Percentiles rank a stretch among this genome's conserved stretches.
phyloP scores from a whole-genome alignment of 495 filamentous ascomycete species.

The Chaetomium fimeti region DNA sequence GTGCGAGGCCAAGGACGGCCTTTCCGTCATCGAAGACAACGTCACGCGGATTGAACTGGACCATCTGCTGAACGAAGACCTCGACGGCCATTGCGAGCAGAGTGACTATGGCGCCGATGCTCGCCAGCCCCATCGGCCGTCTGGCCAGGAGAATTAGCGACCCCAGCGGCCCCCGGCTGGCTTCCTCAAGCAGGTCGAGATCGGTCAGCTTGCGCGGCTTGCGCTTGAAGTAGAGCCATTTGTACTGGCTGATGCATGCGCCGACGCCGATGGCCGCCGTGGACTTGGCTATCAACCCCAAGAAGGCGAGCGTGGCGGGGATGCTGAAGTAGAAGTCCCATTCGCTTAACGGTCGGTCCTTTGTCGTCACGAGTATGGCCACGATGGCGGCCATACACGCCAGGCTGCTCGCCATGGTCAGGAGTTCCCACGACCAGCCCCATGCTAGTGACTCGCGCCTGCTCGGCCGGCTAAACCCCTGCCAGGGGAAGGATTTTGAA shows the following conservation, averaged over 20 bases:
- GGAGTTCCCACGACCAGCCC: constrained; percentile 32
- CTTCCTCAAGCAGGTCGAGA: constrained; percentile 46
- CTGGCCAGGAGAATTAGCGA: constrained; percentile 21
- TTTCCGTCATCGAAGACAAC: constrained; percentile 7
- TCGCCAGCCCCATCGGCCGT: constrained; percentile 13
- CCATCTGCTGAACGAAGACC: constrained; percentile 26
- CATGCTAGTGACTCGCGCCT: background rate
- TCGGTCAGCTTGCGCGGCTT: constrained; percentile 39
- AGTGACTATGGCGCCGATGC: constrained; percentile 22
- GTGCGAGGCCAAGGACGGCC: constrained; percentile 11
- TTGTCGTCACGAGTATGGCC: constrained; percentile 38
- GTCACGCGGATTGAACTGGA: constrained; percentile 12
- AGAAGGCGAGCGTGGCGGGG: constrained; percentile 47
- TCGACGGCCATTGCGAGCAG: constrained; percentile 26
- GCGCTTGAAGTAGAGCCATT: constrained; percentile 49
- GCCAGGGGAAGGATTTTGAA: too few relatives aligned
- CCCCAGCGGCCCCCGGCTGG: constrained; percentile 33
- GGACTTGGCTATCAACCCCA: constrained; percentile 44
- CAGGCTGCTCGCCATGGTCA: constrained; percentile 15
- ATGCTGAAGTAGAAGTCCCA: constrained; percentile 48
- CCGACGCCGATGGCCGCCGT: constrained; percentile 39
- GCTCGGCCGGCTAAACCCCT: background rate
- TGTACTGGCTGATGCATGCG: constrained; percentile 46
- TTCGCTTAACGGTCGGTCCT: constrained; percentile 37
- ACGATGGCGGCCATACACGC: constrained; percentile 32